Evolutionary conservation across 225 moss, liverwort and hornwort genomes (phyloP), one percentile per base, ranked within the genome.

Genomic region (Polytrichum commune): DNA sequence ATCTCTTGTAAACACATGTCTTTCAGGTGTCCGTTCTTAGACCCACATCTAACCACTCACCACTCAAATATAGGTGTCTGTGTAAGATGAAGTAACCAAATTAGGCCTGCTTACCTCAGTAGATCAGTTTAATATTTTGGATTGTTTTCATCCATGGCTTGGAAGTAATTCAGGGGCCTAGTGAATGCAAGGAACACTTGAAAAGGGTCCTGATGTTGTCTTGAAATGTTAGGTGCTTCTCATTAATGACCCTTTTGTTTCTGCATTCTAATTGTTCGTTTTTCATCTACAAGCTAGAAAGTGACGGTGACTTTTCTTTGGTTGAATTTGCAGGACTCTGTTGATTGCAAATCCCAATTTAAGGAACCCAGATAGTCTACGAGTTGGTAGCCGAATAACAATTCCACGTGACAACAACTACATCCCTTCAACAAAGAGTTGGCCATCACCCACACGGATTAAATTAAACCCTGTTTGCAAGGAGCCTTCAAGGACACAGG

Each of bases 321-420:
- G 72, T 8, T 67, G 73, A 38, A 70, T 62, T 72, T 72, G 56
- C 80, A 89, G 89, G 81, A 84, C 86, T 4, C 72, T 91, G 66
- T 72, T 93, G 63, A 86, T 77, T 66, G 91, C 88, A 27, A 93
- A 90, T 73, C 89, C 91, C 70, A 86, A 74, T 66, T 71, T 91
- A 73, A 78, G 75, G 63, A 84, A 93, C 71, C 85, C 91, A 63
- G 78, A 90, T 65, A 79, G 77, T 67, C 69, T 91, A 60, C 66
- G 76, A 60, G 89, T 83, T 63, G 93, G 91, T 46, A 91, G 83
- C 72, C 80, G 89, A 77, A 83, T 88, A 67, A 76, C 75, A 64
- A 79, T 93, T 74, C 93, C 87, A 72, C 71, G 73, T 28, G 86
- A 80, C 5, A 81, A 28, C 54, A 65, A 62, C 77, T 69, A 69